Percentiles rank a stretch among this genome's conserved stretches.
Evolutionary conservation across 2,329 filamentous ascomycete species (phyloP).

Genomic region (Ophiostoma tasmaniense): DNA sequence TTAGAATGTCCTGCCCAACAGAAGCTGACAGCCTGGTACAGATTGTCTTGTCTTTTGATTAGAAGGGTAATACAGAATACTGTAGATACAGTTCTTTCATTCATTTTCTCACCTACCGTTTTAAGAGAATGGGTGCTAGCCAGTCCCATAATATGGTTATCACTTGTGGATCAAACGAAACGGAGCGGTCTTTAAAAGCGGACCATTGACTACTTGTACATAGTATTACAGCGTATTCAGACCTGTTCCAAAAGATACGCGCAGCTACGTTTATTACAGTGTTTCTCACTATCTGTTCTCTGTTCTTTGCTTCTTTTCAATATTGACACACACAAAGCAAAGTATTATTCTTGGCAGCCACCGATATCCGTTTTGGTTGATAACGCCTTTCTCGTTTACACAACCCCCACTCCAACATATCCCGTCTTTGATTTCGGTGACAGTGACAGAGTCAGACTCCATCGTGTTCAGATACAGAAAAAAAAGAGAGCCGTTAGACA

Average conservation of each 20-base stretch:
- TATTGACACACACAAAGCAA: background rate
- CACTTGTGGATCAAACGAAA: background rate
- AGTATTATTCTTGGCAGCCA: background rate
- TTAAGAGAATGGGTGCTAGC: background rate
- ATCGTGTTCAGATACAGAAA: no score
- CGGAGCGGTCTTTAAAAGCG: background rate
- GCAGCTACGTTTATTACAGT: background rate
- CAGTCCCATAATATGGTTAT: background rate
- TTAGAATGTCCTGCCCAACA: background rate
- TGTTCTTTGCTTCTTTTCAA: background rate
- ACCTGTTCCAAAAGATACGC: constrained; percentile 9
- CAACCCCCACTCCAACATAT: background rate
- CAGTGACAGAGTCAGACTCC: no score
- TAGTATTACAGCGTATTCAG: background rate
- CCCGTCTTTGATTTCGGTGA: background rate
- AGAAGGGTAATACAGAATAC: background rate
- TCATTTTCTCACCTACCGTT: background rate
- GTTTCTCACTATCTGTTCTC: background rate
- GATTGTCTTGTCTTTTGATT: background rate
- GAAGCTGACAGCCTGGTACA: background rate
- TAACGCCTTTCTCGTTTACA: background rate
- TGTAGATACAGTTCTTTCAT: background rate
- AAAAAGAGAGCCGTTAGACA: background rate
- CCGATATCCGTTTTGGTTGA: background rate
- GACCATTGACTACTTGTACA: no score